Base-by-base conservation (phyloP, 495 filamentous ascomycete genomes). In the Recurvomyces mirabilis region DNA sequence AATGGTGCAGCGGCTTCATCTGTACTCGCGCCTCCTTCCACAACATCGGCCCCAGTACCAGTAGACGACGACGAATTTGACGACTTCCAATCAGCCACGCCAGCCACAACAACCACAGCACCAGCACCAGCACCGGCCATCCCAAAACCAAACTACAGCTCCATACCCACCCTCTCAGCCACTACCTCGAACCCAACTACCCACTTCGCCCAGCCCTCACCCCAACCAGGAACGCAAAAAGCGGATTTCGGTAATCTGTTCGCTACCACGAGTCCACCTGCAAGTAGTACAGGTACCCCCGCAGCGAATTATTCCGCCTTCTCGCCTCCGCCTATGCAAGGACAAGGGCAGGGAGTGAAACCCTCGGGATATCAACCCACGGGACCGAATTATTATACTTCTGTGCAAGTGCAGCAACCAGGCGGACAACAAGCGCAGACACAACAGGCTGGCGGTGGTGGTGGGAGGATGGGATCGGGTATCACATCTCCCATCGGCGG, bases 371-470 rank as follows among this genome's bases (percentile, higher is more conserved):
- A 75, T 68, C 84, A 91, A 62, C 77, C 81, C 9, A 60, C 79
- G 4, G 73, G 76, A 21, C 91, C 91, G 22, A 98, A 98, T 64
- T 98, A 98, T 69, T 98, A 87, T 65, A 88, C 85, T 28, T 89
- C 88, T 9, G 75, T 94, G 23, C 65, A 37, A 53, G 63, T 18
- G 35, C 46, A 28, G 51, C 52, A 14, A 43, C n/a, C n/a, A n/a
- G n/a, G n/a, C n/a, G 58, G 14, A 33, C 57, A 38, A 41, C 43
- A 24, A 40, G 41, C 42, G 46, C 22, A 25, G 13, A 43, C 49
- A 5, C 38, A 36, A 5, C n/a, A n/a, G n/a, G n/a, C n/a, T n/a
- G n/a, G n/a, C n/a, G n/a, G n/a, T n/a, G n/a, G n/a, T n/a, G n/a
- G n/a, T n/a, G n/a, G n/a, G n/a, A n/a, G n/a, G n/a, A n/a, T n/a